A percentile compares a stretch with the other conserved stretches of the same genome.
Evolutionary conservation across 2,329 filamentous ascomycete genomes (phyloP).

Genomic region (Hymenoscyphus fraxineus): DNA sequence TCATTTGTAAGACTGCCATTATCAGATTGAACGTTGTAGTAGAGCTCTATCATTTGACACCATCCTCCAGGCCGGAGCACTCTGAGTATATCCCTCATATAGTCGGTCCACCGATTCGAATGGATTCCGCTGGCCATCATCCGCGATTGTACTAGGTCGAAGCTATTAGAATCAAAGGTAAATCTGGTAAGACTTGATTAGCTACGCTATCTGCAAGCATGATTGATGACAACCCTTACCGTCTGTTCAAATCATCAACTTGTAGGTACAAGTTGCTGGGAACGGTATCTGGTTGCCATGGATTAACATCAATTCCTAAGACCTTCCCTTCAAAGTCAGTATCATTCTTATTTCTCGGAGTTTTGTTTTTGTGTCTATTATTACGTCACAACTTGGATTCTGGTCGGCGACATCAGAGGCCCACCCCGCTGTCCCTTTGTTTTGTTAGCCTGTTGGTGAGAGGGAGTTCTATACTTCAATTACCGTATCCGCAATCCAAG

Average conservation of each 20-base stretch:
- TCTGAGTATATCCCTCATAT: constrained; percentile 70
- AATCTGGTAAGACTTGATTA: constrained; percentile 42
- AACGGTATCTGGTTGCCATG: constrained; percentile 60
- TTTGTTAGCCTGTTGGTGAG: not conserved
- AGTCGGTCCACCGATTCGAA: constrained; percentile 64
- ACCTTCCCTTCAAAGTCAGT: constrained; percentile 46
- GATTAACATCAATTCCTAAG: constrained; percentile 67
- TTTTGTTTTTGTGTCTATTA: not conserved
- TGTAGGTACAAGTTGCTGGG: constrained; percentile 68
- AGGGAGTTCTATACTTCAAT: constrained; percentile 26
- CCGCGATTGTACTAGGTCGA: constrained; percentile 73
- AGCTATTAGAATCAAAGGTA: constrained; percentile 66
- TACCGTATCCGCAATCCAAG: constrained; percentile 70
- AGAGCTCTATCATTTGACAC: constrained; percentile 85
- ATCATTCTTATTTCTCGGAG: not conserved
- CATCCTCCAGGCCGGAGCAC: constrained; percentile 74
- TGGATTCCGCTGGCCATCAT: constrained; percentile 32
- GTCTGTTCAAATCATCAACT: constrained; percentile 67
- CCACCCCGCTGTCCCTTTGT: constrained; percentile 45
- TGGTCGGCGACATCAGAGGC: constrained; percentile 63
- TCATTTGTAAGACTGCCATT: constrained; percentile 71
- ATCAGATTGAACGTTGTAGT: constrained; percentile 80
- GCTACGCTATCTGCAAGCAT: not conserved
- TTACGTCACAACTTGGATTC: constrained; percentile 62
- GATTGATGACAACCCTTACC: constrained; percentile 39